A percentile compares a stretch with the other conserved stretches of the same genome.
Evolutionary conservation across 2,329 filamentous ascomycete species (phyloP).

Genomic region (Colletotrichum agaves): DNA sequence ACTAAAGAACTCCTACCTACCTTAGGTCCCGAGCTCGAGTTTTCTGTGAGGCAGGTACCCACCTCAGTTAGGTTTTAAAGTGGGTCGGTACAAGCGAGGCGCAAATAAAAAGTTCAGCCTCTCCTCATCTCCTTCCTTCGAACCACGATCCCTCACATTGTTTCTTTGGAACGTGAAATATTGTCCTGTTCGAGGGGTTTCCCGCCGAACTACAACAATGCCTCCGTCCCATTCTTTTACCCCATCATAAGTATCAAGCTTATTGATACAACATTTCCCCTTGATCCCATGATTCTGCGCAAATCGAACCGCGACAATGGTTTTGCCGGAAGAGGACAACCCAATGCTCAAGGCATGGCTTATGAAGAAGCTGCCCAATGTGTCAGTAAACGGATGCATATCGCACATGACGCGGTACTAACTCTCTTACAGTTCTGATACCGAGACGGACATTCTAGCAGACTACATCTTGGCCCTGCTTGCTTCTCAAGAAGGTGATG

Average conservation of each 20-base stretch:
- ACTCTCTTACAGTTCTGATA: slow-evolving; percentile 72
- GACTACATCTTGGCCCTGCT: slow-evolving; percentile 86
- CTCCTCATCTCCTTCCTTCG: neutral
- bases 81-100: slow-evolving; percentile 27
- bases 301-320: slow-evolving; percentile 55
- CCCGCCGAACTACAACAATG: slow-evolving; percentile 32
- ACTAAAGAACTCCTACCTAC: no score
- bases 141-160: neutral
- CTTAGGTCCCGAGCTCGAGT: no score
- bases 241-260: slow-evolving; percentile 30
- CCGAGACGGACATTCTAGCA: slow-evolving; percentile 82
- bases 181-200: slow-evolving; percentile 27
- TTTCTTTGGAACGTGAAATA: slow-evolving; percentile 6
- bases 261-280: slow-evolving; percentile 24
- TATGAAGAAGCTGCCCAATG: slow-evolving; percentile 60
- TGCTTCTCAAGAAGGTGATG: slow-evolving; percentile 71
- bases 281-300: neutral
- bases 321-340: slow-evolving; percentile 72
- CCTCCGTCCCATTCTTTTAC: neutral
- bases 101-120: slow-evolving; percentile 34
- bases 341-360: slow-evolving; percentile 79
- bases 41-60: slow-evolving; percentile 4
- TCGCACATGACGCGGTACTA: neutral
- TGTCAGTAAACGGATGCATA: slow-evolving; percentile 20
- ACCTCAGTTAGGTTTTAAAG: slow-evolving; percentile 35